Conservation (phyloP, 2,329 filamentous ascomycete genomes). For the Lecanicillium sp. region DNA sequence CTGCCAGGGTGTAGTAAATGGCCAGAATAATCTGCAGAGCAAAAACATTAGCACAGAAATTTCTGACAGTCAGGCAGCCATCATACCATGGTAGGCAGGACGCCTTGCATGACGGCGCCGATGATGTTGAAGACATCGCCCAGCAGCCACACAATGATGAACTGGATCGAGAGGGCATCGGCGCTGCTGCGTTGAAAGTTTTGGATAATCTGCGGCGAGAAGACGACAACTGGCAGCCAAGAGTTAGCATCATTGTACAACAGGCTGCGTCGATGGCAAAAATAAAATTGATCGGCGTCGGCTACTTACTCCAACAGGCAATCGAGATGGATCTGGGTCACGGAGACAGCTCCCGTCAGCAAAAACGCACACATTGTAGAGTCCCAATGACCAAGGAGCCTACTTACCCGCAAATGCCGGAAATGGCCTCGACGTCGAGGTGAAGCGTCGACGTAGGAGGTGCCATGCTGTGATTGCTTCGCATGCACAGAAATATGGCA, state of each 20-base stretch:
- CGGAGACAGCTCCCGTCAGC: slow-evolving; percentile 8
- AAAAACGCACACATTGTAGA: neutral
- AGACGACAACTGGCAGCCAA: slow-evolving; percentile 68
- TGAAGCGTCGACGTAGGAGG: slow-evolving; percentile 51
- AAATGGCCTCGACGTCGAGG: slow-evolving; percentile 83
- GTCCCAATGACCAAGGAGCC: neutral
- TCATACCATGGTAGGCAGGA: slow-evolving; percentile 80
- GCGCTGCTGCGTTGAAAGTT: slow-evolving; percentile 82
- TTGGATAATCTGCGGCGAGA: slow-evolving; percentile 92
- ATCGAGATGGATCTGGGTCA: slow-evolving; percentile 89
- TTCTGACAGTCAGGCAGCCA: neutral
- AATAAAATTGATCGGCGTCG: neutral
- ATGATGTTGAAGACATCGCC: slow-evolving; percentile 97
- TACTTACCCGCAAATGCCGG: slow-evolving; percentile 77
- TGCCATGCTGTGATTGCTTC: slow-evolving; percentile 31
- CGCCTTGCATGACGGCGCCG: slow-evolving; percentile 83
- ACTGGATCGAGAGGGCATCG: slow-evolving; percentile 83
- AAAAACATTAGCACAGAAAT: slow-evolving; percentile 1
- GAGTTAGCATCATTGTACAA: neutral
- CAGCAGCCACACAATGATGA: slow-evolving; percentile 85
- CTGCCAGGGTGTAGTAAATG: slow-evolving; percentile 86
- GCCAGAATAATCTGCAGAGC: slow-evolving; percentile 67
- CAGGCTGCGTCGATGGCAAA: too few relatives aligned
- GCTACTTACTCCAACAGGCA: slow-evolving; percentile 65
- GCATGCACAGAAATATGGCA: neutral